Evolutionary conservation across 2,329 filamentous ascomycete species (phyloP), one percentile per base, ranked within the genome.

Genomic region (Leptosphaerulina australis): DNA sequence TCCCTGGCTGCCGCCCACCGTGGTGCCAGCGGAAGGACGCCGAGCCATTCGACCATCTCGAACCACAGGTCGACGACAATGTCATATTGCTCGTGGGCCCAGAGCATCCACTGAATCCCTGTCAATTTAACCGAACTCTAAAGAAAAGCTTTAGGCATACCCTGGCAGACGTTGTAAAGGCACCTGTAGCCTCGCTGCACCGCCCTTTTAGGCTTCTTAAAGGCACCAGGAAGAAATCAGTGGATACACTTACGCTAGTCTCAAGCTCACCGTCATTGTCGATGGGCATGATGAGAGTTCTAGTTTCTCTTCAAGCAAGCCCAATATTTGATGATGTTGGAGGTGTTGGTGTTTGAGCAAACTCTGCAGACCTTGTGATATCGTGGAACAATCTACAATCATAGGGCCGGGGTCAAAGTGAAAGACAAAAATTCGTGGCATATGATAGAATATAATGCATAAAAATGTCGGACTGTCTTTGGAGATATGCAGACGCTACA

Each of bases 341-440:
- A 33, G 43, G 10, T 46, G 34, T 38, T 46, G 43, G 34, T 38
- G 43, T 46, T 38, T 31, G 26, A 11, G 28, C 35, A 46, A 38
- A 46, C 43, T 24, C 28, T 46, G 43, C 25, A 14, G 21, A 26
- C 29, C 8, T 20, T 10, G 34, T 28, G 26, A 21, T 26, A 28
- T 1, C 15, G 15, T 5, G 6, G 15, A 8, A 28, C 37, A 30
- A 11, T 20, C 12, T 5, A 30, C 20, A 14, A 31, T n/a, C 37
- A 17, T 18, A 31, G 10, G 35, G 12, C 10, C 15, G 14, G 24
- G 18, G 25, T 14, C 25, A 22, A 31, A 14, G 26, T 31, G 28
- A 41, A 20, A 41, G 25, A n/a, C 20, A 24, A 6, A n/a, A n/a
- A n/a, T n/a, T n/a, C n/a, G n/a, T n/a, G n/a, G n/a, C n/a, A n/a